phyloP scores from a whole-genome alignment of 331 rosid genomes.

The Malus hybrid region DNA sequence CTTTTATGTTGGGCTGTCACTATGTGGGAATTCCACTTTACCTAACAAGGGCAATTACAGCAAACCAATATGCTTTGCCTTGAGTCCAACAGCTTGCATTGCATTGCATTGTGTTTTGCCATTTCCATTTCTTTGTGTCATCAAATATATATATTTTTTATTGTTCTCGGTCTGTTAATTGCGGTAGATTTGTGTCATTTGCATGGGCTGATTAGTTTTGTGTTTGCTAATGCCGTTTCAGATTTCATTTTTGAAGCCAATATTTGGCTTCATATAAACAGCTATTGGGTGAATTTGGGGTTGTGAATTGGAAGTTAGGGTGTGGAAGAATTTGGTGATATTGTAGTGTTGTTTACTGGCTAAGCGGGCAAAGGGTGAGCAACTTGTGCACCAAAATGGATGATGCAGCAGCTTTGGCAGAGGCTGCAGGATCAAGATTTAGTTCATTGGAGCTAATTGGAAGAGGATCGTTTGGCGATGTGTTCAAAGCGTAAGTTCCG shows the following conservation, averaged over 20 bases:
- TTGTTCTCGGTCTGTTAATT: background rate
- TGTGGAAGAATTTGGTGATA: conserved; percentile 20
- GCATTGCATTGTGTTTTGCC: conserved; percentile 24
- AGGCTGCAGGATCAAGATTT: conserved; percentile 86
- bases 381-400: conserved; percentile 46
- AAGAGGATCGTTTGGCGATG: conserved; percentile 94
- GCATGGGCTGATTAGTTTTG: conserved; percentile 8
- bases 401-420: conserved; percentile 48
- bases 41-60: conserved; percentile 31
- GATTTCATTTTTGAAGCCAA: conserved; percentile 27
- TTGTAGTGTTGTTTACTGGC: conserved; percentile 18
- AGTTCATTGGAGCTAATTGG: conserved; percentile 86
- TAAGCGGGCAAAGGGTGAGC: conserved; percentile 22
- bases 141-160: background rate
- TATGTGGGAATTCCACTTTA: conserved; percentile 35
- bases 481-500: conserved; percentile 76
- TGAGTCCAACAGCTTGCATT: conserved; percentile 44
- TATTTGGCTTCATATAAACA: conserved; percentile 10
- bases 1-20: conserved; percentile 52
- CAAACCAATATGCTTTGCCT: conserved; percentile 44
- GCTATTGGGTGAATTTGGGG: conserved; percentile 17
- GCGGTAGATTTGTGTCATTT: conserved; percentile 16
- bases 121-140: background rate
- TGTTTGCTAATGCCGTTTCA: conserved; percentile 23
- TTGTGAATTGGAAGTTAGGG: conserved; percentile 22